phyloP scores from a whole-genome alignment of 768 basidiomycete genomes.

The Cantharellus anzutake region DNA sequence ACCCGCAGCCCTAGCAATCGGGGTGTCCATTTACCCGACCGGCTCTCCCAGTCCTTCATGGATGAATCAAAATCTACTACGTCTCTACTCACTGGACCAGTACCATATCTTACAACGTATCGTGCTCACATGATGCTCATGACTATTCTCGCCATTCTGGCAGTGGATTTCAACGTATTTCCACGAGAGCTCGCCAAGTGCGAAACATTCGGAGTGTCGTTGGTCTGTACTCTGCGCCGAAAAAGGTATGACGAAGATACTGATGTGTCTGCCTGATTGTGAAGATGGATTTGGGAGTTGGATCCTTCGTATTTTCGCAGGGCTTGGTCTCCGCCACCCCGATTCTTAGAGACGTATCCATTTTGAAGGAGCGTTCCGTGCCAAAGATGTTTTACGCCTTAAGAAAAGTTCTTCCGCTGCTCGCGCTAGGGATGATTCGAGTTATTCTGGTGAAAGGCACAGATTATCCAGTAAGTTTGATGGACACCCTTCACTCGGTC shows the following conservation, averaged over 20 bases:
- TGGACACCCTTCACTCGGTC: neutral
- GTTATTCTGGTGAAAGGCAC: constrained; percentile 79
- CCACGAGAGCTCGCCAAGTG: constrained; percentile 80
- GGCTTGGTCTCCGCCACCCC: constrained; percentile 82
- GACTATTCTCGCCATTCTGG: constrained; percentile 78
- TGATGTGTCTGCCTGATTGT: no score
- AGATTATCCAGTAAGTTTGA: constrained; percentile 64
- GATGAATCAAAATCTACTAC: neutral
- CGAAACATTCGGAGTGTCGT: constrained; percentile 84
- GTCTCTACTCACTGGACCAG: constrained; percentile 16
- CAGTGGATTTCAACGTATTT: constrained; percentile 89
- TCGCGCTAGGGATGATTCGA: constrained; percentile 55
- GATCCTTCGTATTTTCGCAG: constrained; percentile 93
- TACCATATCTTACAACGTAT: constrained; percentile 72
- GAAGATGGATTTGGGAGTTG: constrained; percentile 96
- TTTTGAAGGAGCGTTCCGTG: constrained; percentile 29
- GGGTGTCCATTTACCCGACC: neutral
- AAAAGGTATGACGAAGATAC: no score
- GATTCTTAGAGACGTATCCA: constrained; percentile 40
- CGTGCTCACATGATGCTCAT: constrained; percentile 91
- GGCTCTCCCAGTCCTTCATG: neutral
- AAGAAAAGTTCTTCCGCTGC: constrained; percentile 46
- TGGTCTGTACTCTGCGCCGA: constrained; percentile 31
- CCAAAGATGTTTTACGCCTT: constrained; percentile 32
- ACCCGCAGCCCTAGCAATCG: neutral